These are phyloP conservation scores for Mytilinidion resinicola DNA, from an alignment of 495 filamentous ascomycete species.

Conservation along the genomic window DNA sequence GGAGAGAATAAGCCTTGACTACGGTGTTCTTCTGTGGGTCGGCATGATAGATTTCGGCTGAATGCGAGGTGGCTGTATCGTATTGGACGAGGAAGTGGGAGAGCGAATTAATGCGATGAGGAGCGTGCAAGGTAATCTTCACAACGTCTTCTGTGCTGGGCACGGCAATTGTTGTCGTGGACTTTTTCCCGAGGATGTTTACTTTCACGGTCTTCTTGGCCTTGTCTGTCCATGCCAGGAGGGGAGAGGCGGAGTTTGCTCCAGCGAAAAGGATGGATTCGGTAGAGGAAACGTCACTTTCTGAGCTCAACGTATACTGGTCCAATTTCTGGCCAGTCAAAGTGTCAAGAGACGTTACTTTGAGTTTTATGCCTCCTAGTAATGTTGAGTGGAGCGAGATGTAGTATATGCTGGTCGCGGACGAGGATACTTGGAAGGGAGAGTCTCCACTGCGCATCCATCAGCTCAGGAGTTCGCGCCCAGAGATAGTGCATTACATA, in stretches of 20 bases:
- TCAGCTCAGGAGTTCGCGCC: conserved; percentile 22
- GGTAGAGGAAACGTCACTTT: conserved; percentile 59
- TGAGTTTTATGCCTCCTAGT: conserved; percentile 60
- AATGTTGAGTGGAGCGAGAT: conserved; percentile 66
- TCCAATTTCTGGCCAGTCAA: conserved; percentile 60
- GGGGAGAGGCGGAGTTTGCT: conserved; percentile 71
- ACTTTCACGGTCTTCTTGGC: conserved; percentile 61
- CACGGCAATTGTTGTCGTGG: conserved; percentile 45
- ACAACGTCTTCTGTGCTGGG: conserved; percentile 55
- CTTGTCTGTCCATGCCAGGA: conserved; percentile 78
- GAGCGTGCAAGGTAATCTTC: conserved; percentile 65
- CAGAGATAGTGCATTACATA: conserved; percentile 19
- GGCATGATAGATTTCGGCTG: conserved; percentile 81
- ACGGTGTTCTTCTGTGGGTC: conserved; percentile 59
- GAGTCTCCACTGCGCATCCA: conserved; percentile 49
- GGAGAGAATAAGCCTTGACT: conserved; percentile 68
- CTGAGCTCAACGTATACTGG: conserved; percentile 61
- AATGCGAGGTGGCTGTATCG: conserved; percentile 61
- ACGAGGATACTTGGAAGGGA: conserved; percentile 74
- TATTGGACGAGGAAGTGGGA: conserved; percentile 83
- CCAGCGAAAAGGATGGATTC: conserved; percentile 75
- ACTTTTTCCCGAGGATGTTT: conserved; percentile 74
- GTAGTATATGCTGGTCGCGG: conserved; percentile 65
- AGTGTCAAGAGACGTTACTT: conserved; percentile 64
- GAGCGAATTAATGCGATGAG: conserved; percentile 58